These are phyloP conservation scores for Triangularia setosa DNA, from an alignment of 2,329 filamentous ascomycete genomes.

Conservation along the genomic window DNA sequence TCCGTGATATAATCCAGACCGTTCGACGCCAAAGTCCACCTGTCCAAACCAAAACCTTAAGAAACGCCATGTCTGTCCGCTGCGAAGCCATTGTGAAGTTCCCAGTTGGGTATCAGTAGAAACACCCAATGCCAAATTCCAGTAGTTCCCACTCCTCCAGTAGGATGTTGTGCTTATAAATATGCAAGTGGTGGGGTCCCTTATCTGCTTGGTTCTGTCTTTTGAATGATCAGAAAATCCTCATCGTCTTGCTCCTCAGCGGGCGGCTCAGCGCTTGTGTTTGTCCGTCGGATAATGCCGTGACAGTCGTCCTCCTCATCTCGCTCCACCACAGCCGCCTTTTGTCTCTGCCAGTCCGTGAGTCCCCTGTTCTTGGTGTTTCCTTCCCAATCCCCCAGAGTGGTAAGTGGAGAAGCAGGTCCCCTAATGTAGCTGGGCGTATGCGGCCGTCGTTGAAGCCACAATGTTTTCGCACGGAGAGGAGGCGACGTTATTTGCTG, in stretches of 20 bases:
- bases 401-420: background rate
- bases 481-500: background rate
- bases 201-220: background rate
- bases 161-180: background rate
- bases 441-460: conserved; percentile 10
- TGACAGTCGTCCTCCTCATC: conserved; percentile 6
- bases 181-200: background rate
- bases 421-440: conserved; percentile 2
- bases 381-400: background rate
- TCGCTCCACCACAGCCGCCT: background rate
- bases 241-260: background rate
- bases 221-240: conserved; percentile 4
- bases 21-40: background rate
- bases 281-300: conserved; percentile 3
- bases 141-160: background rate
- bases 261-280: background rate
- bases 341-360: conserved; percentile 10
- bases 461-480: background rate
- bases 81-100: background rate
- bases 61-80: background rate
- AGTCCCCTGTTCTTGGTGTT: background rate
- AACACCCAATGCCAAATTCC: background rate
- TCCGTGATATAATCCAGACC: background rate
- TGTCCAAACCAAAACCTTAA: background rate
- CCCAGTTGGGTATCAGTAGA: background rate